Conservation (phyloP, 164 flowering plant genomes). For the Stephania cephalantha region DNA sequence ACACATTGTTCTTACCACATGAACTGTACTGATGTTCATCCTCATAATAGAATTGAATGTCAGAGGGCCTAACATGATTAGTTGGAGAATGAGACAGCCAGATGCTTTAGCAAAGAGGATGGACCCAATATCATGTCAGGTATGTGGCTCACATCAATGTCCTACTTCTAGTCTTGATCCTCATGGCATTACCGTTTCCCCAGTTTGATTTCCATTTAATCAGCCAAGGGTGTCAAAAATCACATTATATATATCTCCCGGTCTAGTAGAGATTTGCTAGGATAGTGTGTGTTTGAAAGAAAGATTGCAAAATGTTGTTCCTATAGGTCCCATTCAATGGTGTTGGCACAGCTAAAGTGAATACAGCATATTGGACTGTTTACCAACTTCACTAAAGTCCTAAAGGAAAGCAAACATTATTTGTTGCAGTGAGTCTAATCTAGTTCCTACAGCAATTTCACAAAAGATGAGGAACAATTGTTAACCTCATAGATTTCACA, state of each 20-base stretch:
- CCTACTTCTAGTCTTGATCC: neutral
- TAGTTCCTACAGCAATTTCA: neutral
- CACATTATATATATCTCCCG: neutral
- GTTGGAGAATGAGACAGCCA: neutral
- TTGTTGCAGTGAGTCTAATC: neutral
- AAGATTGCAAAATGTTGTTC: neutral
- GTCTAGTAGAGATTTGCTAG: neutral
- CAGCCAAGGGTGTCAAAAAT: neutral
- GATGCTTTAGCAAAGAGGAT: neutral
- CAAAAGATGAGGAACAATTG: neutral
- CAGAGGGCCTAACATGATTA: neutral
- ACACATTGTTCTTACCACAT: neutral
- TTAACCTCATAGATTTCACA: neutral
- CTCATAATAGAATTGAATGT: constrained; percentile 1
- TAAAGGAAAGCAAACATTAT: neutral
- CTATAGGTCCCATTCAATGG: neutral
- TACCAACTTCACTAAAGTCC: neutral
- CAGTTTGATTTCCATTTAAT: neutral
- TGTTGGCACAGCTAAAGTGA: neutral
- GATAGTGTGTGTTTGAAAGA: neutral
- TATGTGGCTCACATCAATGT: neutral
- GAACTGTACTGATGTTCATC: neutral
- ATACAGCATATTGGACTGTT: neutral
- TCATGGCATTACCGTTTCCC: neutral
- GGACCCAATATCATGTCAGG: constrained; percentile 1